Conservation (phyloP, 768 basidiomycete species). For the Mycena chlorophos region DNA sequence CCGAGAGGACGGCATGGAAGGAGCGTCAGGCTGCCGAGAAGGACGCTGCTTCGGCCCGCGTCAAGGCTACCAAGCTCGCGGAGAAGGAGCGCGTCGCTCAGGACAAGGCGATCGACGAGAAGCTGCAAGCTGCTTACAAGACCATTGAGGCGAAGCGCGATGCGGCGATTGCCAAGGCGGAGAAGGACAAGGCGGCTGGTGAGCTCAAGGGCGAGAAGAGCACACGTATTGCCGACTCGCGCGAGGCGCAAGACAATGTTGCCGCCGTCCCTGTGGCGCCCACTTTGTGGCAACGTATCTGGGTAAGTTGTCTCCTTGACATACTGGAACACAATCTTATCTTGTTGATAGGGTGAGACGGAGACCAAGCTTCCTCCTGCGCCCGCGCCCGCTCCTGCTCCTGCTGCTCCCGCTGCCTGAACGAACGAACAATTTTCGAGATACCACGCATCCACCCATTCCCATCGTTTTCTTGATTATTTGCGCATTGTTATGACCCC, state of each 20-base stretch:
- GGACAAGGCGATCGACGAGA: background rate
- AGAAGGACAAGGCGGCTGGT: background rate
- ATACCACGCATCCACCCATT: background rate
- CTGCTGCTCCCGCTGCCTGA: background rate
- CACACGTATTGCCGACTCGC: background rate
- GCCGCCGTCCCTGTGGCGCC: background rate
- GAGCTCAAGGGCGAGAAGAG: background rate
- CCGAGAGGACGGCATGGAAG: conserved; percentile 1
- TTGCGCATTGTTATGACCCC: background rate
- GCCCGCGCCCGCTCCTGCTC: background rate
- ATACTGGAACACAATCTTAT: background rate
- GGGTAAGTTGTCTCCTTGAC: background rate
- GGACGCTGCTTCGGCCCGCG: background rate
- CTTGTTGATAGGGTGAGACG: background rate
- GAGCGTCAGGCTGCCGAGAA: background rate
- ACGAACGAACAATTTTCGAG: background rate
- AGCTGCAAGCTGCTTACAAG: background rate
- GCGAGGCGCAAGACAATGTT: background rate
- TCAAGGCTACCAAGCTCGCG: conserved; percentile 3
- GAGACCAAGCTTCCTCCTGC: background rate
- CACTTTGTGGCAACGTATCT: background rate
- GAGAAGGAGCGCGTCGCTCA: background rate
- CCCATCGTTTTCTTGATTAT: too few relatives aligned
- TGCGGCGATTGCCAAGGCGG: background rate
- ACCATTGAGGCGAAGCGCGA: conserved; percentile 1